Percentiles rank a stretch among this genome's conserved stretches.
phyloP scores from a whole-genome alignment of 148 eudicot genomes.

The Rhododendron mucronatum region DNA sequence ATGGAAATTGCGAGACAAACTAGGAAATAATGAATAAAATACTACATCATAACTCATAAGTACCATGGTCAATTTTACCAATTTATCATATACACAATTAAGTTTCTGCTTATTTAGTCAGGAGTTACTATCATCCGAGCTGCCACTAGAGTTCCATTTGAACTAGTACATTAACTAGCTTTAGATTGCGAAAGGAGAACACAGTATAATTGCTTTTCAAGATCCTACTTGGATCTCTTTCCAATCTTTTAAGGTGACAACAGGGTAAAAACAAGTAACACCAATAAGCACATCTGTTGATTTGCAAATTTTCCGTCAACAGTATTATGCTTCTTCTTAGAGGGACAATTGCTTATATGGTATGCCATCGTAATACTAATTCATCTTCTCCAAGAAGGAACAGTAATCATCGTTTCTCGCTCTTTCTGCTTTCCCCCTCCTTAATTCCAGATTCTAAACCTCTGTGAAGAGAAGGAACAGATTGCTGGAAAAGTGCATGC shows the following conservation, averaged over 20 bases:
- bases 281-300: not conserved
- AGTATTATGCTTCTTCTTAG: not conserved
- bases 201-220: not conserved
- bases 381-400: not conserved
- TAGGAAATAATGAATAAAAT: not conserved
- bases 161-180: not conserved
- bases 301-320: not conserved
- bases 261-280: not conserved
- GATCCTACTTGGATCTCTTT: not conserved
- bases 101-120: not conserved
- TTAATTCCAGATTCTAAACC: constrained; percentile 46
- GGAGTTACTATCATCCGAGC: not conserved
- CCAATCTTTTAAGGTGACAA: not conserved
- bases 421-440: constrained; percentile 1
- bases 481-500: constrained; percentile 52
- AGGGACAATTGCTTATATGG: not conserved
- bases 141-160: not conserved
- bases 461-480: constrained; percentile 49
- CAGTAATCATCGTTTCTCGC: not conserved
- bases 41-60: not conserved
- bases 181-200: not conserved
- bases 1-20: not conserved
- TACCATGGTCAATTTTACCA: not conserved
- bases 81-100: not conserved
- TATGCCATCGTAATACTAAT: not conserved